These are phyloP conservation scores for Zizania latifolia DNA, from an alignment of 176 grass and related monocot species.

Conservation along the genomic window DNA sequence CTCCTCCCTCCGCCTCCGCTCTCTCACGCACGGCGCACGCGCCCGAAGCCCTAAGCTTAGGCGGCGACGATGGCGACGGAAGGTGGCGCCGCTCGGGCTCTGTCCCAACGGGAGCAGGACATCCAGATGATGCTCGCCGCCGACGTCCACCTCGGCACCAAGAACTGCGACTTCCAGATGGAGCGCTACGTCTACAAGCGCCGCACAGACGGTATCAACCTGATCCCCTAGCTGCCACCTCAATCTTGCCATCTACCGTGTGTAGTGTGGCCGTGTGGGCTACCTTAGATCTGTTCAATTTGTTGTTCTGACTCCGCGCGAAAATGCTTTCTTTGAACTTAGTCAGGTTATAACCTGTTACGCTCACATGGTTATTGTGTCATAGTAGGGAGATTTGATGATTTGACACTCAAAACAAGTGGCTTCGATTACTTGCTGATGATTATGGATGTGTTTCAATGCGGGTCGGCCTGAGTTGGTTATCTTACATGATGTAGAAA, in stretches of 20 bases:
- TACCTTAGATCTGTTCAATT: not conserved
- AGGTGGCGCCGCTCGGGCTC: constrained; percentile 18
- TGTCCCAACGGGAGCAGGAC: constrained; percentile 63
- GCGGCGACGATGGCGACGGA: constrained; percentile 19
- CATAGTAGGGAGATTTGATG: too few species aligned
- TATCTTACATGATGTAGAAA: not conserved
- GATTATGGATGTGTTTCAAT: not conserved
- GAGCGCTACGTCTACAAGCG: constrained; percentile 83
- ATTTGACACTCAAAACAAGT: too few species aligned
- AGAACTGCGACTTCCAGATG: constrained; percentile 99
- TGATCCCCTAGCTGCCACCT: not conserved
- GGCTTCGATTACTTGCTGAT: too few species aligned
- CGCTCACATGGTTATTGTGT: not conserved
- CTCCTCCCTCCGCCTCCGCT: constrained; percentile 14
- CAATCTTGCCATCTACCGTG: too few species aligned
- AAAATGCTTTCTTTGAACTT: not conserved
- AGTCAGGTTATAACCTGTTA: constrained; percentile 1
- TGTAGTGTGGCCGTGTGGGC: too few species aligned
- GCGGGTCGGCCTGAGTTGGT: not conserved
- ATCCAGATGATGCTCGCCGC: constrained; percentile 90
- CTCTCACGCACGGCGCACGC: not conserved
- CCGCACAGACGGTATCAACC: constrained; percentile 55
- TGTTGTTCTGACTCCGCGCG: not conserved
- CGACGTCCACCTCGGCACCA: constrained; percentile 87
- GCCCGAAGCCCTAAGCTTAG: not conserved